Evolutionary conservation across 495 filamentous ascomycete genomes (phyloP).

Genomic region (Articulospora tetracladia): DNA sequence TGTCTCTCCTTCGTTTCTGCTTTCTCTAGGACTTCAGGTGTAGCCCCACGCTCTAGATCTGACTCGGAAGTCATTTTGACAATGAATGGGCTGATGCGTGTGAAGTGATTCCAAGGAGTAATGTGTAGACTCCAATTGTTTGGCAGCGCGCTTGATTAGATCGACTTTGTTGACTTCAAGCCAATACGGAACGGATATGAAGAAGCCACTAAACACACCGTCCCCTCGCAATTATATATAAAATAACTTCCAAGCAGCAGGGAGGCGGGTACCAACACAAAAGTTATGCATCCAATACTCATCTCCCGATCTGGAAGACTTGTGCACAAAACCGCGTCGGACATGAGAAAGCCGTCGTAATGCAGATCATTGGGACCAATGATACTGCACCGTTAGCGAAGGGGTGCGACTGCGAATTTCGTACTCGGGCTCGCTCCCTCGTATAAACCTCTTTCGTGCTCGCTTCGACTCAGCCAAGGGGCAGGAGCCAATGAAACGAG

Average conservation of each 20-base stretch:
- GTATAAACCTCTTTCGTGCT: neutral
- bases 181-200: neutral
- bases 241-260: neutral
- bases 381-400: neutral
- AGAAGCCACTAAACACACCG: neutral
- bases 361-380: neutral
- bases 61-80: neutral
- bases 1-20: neutral
- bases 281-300: neutral
- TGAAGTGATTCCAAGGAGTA: too few species aligned
- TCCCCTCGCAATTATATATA: neutral
- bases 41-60: neutral
- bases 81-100: neutral
- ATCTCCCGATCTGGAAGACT: neutral
- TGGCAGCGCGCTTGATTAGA: neutral
- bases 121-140: too few species aligned
- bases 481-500: neutral
- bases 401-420: neutral
- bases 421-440: neutral
- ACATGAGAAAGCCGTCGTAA: neutral
- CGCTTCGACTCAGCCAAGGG: neutral
- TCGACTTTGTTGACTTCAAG: neutral
- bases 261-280: neutral
- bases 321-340: neutral
- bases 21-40: neutral